Evolutionary conservation across 345 rosid species (phyloP).

Genomic region (Gossypium longicalyx): DNA sequence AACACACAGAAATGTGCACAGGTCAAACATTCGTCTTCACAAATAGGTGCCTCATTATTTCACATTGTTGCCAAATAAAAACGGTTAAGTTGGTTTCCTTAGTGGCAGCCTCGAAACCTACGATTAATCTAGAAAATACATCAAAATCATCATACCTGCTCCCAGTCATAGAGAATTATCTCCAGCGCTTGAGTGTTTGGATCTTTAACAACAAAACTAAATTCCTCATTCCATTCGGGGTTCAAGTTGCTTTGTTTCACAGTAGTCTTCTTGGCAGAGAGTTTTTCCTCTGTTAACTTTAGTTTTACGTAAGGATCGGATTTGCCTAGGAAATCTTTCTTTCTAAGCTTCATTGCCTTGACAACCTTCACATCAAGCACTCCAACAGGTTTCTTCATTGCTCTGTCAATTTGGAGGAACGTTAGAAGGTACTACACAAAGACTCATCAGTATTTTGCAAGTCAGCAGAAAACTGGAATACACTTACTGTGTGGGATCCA

Average conservation of each 20-base stretch:
- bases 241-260: constrained; percentile 84
- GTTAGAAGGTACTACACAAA: constrained; percentile 6
- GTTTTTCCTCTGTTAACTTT: constrained; percentile 76
- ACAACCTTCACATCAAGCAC: constrained; percentile 71
- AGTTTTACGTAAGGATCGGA: constrained; percentile 92
- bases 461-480: neutral
- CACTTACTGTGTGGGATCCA: constrained; percentile 79
- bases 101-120: neutral
- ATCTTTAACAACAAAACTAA: constrained; percentile 67
- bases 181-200: constrained; percentile 68
- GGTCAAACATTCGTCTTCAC: too few relatives aligned
- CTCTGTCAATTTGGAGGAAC: constrained; percentile 32
- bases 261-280: constrained; percentile 63
- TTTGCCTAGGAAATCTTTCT: constrained; percentile 79
- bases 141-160: constrained; percentile 48
- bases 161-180: constrained; percentile 80
- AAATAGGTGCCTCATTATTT: neutral
- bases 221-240: constrained; percentile 97
- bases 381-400: constrained; percentile 85
- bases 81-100: neutral
- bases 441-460: neutral
- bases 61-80: neutral
- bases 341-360: constrained; percentile 73
- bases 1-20: neutral
- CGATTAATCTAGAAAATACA: neutral